Evolutionary conservation across 192 early-diverging fungal species (phyloP), one percentile per base, ranked within the genome.

Genomic region (Entophlyctis helioformis): DNA sequence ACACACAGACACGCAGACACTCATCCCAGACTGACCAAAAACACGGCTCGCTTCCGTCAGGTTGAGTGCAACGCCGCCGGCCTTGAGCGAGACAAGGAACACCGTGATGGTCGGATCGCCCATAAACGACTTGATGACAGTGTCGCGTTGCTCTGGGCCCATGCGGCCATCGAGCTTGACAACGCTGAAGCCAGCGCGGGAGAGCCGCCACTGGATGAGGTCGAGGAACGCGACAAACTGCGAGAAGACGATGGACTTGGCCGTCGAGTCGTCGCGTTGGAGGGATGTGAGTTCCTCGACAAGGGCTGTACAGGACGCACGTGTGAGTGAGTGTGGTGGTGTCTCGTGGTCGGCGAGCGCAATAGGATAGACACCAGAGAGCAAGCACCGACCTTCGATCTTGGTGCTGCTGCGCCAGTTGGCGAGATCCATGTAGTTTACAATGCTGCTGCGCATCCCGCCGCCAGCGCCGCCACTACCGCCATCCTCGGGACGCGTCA

Each of bases 211-310:
- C 38, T 91, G 84, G 46, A 90, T 81, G 39, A 92, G 54, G 55
- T 96, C 89, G 0, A 91, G 54, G 52, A 92, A 92, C 29, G 81
- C 82, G 19, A 89, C 85, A 67, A 89, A 92, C 69, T 91, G 83
- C 23, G 81, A 81, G 53, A 87, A 83, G 41, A 82, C 72, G 45
- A 88, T 74, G 44, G 58, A 58, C 69, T 95, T 96, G 41, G 80
- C 70, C 2, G 84, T 86, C 8, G 74, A 67, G 46, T 72, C 61
- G 16, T 80, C 72, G n/a, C 71, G 63, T 33, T 83, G 80, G 24
- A 86, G 71, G 4, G 58, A 59, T 16, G 79, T 80, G 22, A 92
- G 67, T 37, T 96, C 89, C 60, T 92, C 89, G 7, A 91, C 84
- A 12, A 96, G 70, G 0, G 89, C 89, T 62, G 34, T 11, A 31